Evolutionary conservation across 306 rosid species (phyloP).

Genomic region (Mimosa pudica): DNA sequence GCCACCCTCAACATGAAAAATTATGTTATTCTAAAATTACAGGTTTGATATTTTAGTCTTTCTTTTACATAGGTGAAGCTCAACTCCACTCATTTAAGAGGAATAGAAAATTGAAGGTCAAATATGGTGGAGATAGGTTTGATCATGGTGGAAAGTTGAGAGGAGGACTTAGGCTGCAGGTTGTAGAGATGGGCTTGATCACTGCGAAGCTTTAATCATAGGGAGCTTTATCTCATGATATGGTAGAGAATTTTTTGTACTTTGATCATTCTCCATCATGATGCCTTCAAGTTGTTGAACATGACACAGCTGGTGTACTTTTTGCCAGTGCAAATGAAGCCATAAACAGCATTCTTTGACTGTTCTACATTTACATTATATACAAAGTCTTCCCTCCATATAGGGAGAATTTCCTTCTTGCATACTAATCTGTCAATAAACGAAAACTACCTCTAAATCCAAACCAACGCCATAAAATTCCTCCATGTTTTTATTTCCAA

Average conservation of each 20-base stretch:
- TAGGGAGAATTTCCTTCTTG: not conserved
- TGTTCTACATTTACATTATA: not conserved
- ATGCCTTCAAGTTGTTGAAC: not conserved
- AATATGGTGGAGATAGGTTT: too few species aligned
- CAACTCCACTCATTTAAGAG: not conserved
- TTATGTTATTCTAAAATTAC: not conserved
- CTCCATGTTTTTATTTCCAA: slow-evolving; percentile 4
- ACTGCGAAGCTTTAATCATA: not conserved
- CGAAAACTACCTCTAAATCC: not conserved
- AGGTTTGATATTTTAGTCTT: not conserved
- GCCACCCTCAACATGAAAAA: not conserved
- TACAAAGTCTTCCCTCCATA: not conserved
- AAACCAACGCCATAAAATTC: not conserved
- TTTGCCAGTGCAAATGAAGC: not conserved
- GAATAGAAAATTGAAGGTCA: too few species aligned
- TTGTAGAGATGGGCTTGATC: not conserved
- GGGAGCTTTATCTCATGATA: not conserved
- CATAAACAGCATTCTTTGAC: not conserved
- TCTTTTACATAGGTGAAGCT: not conserved
- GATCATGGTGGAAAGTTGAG: not conserved
- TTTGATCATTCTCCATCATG: not conserved
- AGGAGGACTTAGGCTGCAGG: too few species aligned
- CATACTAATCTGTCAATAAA: not conserved
- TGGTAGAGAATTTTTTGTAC: not conserved
- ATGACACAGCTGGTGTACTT: not conserved